Evolutionary conservation across 1,139 yeast species (phyloP), one percentile per base, ranked within the genome.

Genomic region (Suhomyces ambrosiae): DNA sequence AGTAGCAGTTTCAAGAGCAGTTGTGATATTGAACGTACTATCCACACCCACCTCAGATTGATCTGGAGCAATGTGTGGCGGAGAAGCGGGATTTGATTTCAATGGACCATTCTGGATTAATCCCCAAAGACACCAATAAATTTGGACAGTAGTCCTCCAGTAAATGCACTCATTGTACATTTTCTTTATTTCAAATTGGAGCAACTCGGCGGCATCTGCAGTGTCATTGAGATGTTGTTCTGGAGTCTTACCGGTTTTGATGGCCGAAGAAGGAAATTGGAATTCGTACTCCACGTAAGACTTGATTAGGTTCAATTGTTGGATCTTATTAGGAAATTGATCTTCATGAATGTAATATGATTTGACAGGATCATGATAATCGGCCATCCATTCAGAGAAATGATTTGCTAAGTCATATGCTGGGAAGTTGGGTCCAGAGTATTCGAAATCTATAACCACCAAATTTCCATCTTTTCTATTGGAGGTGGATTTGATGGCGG

Each of bases 401-500:
- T 92, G 97, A 59, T 92, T 90, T 13, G 89, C 90, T 40, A 92
- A 78, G 58, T 92, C 98, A 57, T 72, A 86, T 0, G 95, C 96
- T 1, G 96, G 89, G 37, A 83, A 74, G 56, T 90, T 92, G n/a
- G 96, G 83, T 2, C 97, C 97, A 0, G 96, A 82, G 60, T 90
- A 92, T 63, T 92, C 98, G 60, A 92, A 92, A 60, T 92, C 98
- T 54, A 92, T 92, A 13, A 92, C 98, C 11, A 87, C 96, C 48
- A 92, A 71, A 54, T 80, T 83, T 21, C 79, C 71, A 65, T 92
- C 97, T 39, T 61, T 59, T 40, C 64, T 65, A 42, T 60, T 61
- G 35, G 66, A 58, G 23, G 74, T 63, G 11, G 60, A 34, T 30
- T 37, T 38, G 38, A 40, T 39, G 7, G 42, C 33, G 11, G 43